Base-by-base conservation (phyloP, 169 alveolate species). In the Cryptosporidium ubiquitum region DNA sequence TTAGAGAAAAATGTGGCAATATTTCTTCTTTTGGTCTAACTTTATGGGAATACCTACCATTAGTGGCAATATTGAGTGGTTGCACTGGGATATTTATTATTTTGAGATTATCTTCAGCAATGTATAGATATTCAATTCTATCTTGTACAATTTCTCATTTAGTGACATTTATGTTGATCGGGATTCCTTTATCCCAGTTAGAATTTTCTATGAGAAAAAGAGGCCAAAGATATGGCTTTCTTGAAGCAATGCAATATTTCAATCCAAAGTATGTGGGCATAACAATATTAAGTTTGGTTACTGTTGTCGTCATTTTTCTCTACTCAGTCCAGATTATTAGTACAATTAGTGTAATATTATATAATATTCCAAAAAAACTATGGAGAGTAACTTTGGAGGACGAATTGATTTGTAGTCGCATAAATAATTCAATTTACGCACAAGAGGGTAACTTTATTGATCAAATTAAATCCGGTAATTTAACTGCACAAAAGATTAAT, bases 31-130 rank as follows among this genome's bases (percentile, higher is more conserved):
- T 26, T 40, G 73, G 89, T 42, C 47, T 37, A 40, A 79, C 89
- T 44, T 47, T 79, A 26, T 79, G 89, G 89, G 89, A 79, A 23
- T 79, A 79, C 39, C 40, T 79, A 1, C 79, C 89, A 2, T 61
- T 79, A 14, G 74, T 79, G 3, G 89, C 89, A 39, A 12, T 79
- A 61, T 49, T 79, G 37, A 79, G 69, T 61, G 89, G 79, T 23
- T 79, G 89, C 42, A 79, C 89, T 4, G 89, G 89, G 12, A 79
- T 79, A 40, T 79, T 79, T 79, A 64, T 79, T 26, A 31, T 79
- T 12, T 61, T 79, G 16, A 68, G 89, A 58, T 35, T 79, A 14
- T 79, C 89, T 14, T 79, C 89, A 40, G 47, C 66, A 26, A 79
- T 79, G 75, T 79, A 79, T 40, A 58, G 89, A 79, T 79, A 26